These are phyloP conservation scores for Mollisia scopiformis DNA, from an alignment of 2,329 filamentous ascomycete species.

Conservation along the genomic window DNA sequence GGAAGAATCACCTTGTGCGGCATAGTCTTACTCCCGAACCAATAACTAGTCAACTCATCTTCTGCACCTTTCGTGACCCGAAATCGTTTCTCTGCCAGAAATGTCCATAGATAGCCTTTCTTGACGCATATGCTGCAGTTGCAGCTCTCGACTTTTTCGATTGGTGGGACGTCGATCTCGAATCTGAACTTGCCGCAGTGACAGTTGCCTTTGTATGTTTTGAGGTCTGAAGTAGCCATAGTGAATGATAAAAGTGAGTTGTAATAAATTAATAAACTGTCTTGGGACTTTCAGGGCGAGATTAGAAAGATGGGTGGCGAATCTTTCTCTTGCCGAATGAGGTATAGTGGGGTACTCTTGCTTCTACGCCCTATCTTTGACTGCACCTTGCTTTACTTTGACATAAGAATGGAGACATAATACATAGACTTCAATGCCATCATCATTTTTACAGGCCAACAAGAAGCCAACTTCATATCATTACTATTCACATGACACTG, in stretches of 20 bases:
- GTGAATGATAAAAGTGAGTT: too few species aligned
- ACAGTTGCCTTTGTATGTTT: conserved; percentile 54
- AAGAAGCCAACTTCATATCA: not conserved
- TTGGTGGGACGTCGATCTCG: conserved; percentile 54
- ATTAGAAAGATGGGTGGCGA: too few species aligned
- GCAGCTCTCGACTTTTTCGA: conserved; percentile 58
- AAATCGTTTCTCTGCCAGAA: conserved; percentile 37
- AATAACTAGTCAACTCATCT: conserved; percentile 45
- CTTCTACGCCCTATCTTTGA: too few species aligned
- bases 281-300: not conserved
- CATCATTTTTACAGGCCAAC: too few species aligned
- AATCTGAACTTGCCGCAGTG: conserved; percentile 57
- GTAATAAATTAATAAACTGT: not conserved
- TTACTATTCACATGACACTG: not conserved
- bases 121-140: conserved; percentile 68
- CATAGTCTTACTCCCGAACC: conserved; percentile 41
- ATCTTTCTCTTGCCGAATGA: not conserved
- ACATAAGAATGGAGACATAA: too few species aligned
- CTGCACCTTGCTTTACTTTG: too few species aligned
- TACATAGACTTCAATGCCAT: too few species aligned
- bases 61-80: conserved; percentile 49
- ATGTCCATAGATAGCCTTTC: conserved; percentile 46
- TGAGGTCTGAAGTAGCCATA: conserved; percentile 1
- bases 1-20: conserved; percentile 47
- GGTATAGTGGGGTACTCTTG: too few species aligned